Base-by-base conservation (phyloP, 495 filamentous ascomycete genomes). In the Aspergillus asperescens region DNA sequence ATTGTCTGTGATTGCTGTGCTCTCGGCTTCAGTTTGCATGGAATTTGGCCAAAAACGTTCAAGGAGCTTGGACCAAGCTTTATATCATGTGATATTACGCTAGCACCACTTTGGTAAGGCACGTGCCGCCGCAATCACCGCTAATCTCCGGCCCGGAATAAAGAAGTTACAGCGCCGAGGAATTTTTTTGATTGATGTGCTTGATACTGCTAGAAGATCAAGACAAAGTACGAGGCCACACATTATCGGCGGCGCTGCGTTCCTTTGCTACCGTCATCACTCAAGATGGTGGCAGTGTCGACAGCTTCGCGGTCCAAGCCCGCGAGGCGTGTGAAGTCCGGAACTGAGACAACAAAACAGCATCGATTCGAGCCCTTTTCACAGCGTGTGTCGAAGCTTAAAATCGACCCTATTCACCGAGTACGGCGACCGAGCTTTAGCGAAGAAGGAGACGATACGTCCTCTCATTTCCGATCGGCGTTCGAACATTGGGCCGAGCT, bases 311-410 rank as follows among this genome's bases (percentile, higher is more conserved):
- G 84, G 61, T 68, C 72, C 19, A 88, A 86, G 70, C 74, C 82
- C 62, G 77, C 75, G 48, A 83, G 84, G 69, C 70, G 76, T 31
- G 61, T 76, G 52, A 84, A 86, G 71, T 59, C 58, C 42, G 69
- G 81, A 55, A 95, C 90, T 7, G 73, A 76, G 55, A 86, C 90
- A 25, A 83, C 83, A 56, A 90, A 87, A 58, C 83, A 85, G 25
- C 88, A 95, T 66, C 79, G 86, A 67, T 97, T 89, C 79, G 87
- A 99, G 73, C 82, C 84, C 42, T 99, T 99, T 70, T 90, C 88
- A 29, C 76, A 84, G 67, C 95, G 96, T 64, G 89, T 99, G 63
- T 82, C 90, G 57, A 96, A 93, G 67, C 77, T 97, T 66, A 91
- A 82, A 63, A 86, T 99, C 73, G 91, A 97, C 62, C 92, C 93